phyloP scores from a whole-genome alignment of 2,329 filamentous ascomycete species.

The Colletotrichum lentis region DNA sequence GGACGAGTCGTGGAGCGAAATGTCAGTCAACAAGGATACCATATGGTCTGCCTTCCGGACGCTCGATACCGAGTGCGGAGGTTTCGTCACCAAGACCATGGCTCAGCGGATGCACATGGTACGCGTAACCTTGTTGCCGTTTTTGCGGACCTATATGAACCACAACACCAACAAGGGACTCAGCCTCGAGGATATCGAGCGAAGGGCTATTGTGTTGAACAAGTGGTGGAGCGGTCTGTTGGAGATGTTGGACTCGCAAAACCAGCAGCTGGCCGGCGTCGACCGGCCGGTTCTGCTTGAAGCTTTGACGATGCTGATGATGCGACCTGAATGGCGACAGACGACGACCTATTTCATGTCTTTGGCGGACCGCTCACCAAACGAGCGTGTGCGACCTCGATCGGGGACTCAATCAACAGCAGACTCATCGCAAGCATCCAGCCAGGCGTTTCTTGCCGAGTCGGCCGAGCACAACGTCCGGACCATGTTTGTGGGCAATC shows the following conservation, averaged over 20 bases:
- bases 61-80: conserved; percentile 58
- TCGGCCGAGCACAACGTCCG: conserved; percentile 89
- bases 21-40: conserved; percentile 58
- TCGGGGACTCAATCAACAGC: conserved; percentile 59
- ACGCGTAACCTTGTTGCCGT: conserved; percentile 76
- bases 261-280: conserved; percentile 77
- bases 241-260: conserved; percentile 78
- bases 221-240: conserved; percentile 90
- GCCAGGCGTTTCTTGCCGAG: conserved; percentile 64
- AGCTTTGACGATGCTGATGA: conserved; percentile 82
- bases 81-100: conserved; percentile 76
- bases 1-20: conserved; percentile 57
- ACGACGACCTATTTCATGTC: conserved; percentile 73
- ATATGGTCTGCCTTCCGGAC: conserved; percentile 65
- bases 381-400: conserved; percentile 55
- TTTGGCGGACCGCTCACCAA: conserved; percentile 62
- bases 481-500: conserved; percentile 84
- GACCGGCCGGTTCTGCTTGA: conserved; percentile 84
- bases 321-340: conserved; percentile 85
- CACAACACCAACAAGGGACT: conserved; percentile 72
- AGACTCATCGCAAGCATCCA: conserved; percentile 72
- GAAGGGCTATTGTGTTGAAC: conserved; percentile 79
- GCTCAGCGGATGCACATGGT: conserved; percentile 79
- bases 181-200: conserved; percentile 82
- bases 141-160: conserved; percentile 73